These are phyloP conservation scores for Glycyrrhiza uralensis DNA, from an alignment of 306 rosid genomes.

Conservation along the genomic window DNA sequence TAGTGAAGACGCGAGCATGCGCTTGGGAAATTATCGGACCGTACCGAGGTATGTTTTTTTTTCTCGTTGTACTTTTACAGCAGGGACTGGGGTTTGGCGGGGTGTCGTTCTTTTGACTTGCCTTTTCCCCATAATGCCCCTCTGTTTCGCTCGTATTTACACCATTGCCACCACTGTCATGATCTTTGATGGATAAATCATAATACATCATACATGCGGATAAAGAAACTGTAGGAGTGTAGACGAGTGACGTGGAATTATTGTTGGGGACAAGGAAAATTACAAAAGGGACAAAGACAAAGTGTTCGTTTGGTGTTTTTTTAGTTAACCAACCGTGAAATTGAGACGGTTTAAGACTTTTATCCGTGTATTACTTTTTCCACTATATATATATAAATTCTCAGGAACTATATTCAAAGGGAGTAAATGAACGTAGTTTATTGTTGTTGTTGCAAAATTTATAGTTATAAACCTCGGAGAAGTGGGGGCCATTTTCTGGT, in stretches of 20 bases:
- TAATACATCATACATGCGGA: constrained; percentile 2
- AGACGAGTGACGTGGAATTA: not conserved
- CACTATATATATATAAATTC: not conserved
- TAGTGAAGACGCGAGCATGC: constrained; percentile 18
- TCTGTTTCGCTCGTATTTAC: not conserved
- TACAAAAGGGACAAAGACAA: constrained; percentile 10
- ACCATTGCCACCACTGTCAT: constrained; percentile 10
- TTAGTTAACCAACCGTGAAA: constrained; percentile 20
- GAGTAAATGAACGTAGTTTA: not conserved
- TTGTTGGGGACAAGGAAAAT: not conserved
- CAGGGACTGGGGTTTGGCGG: constrained; percentile 48
- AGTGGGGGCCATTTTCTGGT: not conserved
- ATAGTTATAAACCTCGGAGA: constrained; percentile 7
- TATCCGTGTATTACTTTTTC: not conserved
- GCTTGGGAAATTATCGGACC: not conserved
- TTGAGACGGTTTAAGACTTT: constrained; percentile 20
- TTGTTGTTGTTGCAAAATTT: not conserved
- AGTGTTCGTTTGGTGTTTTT: constrained; percentile 26
- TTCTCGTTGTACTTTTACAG: constrained; percentile 28
- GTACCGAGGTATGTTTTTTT: not conserved
- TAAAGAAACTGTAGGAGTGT: not conserved
- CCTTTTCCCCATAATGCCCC: not conserved
- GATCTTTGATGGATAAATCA: not conserved
- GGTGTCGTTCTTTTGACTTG: constrained; percentile 34
- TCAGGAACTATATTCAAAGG: not conserved